Conservation (phyloP, 768 basidiomycete species). For the Phylloporus sp. region DNA sequence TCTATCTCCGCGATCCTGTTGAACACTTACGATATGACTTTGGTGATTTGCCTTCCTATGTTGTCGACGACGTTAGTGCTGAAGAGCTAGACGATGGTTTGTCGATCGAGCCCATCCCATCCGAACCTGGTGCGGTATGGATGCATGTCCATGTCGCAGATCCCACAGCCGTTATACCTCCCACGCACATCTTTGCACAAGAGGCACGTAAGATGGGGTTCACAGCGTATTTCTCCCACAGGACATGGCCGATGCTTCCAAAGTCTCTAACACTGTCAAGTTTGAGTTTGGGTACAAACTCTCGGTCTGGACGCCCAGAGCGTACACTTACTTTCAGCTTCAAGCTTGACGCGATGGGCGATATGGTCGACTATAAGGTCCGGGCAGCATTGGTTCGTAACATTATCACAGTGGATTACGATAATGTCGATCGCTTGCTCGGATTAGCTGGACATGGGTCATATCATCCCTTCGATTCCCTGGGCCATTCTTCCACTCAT, state of each 20-base stretch:
- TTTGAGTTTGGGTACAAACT: slow-evolving; percentile 45
- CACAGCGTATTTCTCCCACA: slow-evolving; percentile 64
- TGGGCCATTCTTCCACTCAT: neutral
- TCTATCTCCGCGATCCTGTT: slow-evolving; percentile 59
- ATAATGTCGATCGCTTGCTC: slow-evolving; percentile 55
- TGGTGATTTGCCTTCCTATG: slow-evolving; percentile 73
- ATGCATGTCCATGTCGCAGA: slow-evolving; percentile 92
- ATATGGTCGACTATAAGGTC: slow-evolving; percentile 67
- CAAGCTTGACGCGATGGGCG: slow-evolving; percentile 56
- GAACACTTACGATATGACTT: slow-evolving; percentile 83
- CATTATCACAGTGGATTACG: slow-evolving; percentile 60
- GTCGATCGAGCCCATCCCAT: slow-evolving; percentile 67
- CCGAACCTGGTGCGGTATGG: slow-evolving; percentile 65
- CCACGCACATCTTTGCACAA: slow-evolving; percentile 57
- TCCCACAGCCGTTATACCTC: slow-evolving; percentile 76
- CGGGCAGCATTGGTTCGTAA: slow-evolving; percentile 73
- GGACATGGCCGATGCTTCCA: slow-evolving; percentile 73
- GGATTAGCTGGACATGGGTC: slow-evolving; percentile 22
- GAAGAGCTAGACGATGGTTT: slow-evolving; percentile 93
- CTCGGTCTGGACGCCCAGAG: slow-evolving; percentile 37
- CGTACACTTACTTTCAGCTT: slow-evolving; percentile 78
- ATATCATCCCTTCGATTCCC: slow-evolving; percentile 21
- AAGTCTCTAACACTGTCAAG: slow-evolving; percentile 44
- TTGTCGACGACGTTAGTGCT: slow-evolving; percentile 78
- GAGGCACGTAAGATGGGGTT: slow-evolving; percentile 50